Evolutionary conservation across 2,329 filamentous ascomycete genomes (phyloP).

Genomic region (Cladosporium sp.): DNA sequence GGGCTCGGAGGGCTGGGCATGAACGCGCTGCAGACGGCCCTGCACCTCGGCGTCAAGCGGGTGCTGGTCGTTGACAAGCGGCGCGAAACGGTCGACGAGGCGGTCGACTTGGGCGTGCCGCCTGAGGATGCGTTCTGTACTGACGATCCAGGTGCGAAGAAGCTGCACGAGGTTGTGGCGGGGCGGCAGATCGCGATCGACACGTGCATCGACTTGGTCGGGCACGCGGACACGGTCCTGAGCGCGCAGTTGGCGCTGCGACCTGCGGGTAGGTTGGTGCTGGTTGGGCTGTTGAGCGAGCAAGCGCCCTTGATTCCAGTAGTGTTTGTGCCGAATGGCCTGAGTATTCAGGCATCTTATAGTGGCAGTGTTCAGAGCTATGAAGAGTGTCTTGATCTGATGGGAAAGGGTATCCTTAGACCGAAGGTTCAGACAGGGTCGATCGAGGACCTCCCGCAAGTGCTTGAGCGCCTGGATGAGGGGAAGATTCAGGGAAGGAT

Average conservation of each 20-base stretch:
- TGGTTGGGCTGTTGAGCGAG: conserved; percentile 18
- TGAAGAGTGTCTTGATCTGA: conserved; percentile 32
- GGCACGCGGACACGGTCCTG: conserved; percentile 17
- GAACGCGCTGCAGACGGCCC: conserved; percentile 39
- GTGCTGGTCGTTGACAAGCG: conserved; percentile 32
- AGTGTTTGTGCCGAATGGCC: conserved; percentile 11
- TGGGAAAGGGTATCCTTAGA: conserved; percentile 29
- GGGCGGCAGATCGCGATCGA: conserved; percentile 18
- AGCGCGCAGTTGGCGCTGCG: conserved; percentile 18
- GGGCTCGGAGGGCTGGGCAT: conserved; percentile 39
- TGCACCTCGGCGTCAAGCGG: conserved; percentile 43
- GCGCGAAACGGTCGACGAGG: conserved; percentile 28
- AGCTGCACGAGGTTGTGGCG: conserved; percentile 15
- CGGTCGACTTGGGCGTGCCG: conserved; percentile 29
- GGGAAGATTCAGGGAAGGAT: conserved; percentile 31
- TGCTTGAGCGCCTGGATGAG: conserved; percentile 31
- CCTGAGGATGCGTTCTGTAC: conserved; percentile 22
- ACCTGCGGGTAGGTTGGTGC: conserved; percentile 17
- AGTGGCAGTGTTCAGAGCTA: conserved; percentile 38
- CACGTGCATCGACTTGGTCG: conserved; percentile 22
- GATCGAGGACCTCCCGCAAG: conserved; percentile 30
- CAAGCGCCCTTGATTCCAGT: conserved; percentile 16
- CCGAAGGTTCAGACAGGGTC: conserved; percentile 32
- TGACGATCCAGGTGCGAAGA: conserved; percentile 10
- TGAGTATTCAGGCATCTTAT: conserved; percentile 31